Evolutionary conservation across 352 stramenopile species (phyloP).

Genomic region (Pythium aquatile): DNA sequence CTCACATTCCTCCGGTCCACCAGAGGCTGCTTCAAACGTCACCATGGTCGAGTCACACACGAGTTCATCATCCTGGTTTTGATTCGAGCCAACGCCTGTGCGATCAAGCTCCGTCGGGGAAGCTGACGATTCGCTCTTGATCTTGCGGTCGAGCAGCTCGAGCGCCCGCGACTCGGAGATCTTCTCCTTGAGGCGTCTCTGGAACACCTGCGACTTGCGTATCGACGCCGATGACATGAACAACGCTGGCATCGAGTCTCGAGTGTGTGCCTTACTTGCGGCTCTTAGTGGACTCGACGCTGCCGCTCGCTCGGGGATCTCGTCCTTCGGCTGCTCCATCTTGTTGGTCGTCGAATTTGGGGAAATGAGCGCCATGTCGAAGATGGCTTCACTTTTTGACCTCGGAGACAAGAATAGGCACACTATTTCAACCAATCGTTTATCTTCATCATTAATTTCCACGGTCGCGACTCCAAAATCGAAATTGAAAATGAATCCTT

Average conservation of each 20-base stretch:
- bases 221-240: constrained; percentile 8
- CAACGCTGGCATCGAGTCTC: background rate
- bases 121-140: constrained; percentile 25
- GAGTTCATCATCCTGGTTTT: constrained; percentile 56
- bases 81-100: constrained; percentile 23
- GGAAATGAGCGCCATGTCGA: background rate
- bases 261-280: background rate
- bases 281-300: constrained; percentile 2
- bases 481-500: constrained; percentile 36
- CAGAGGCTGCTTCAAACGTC: constrained; percentile 25
- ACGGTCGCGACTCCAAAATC: background rate
- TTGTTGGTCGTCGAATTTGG: background rate
- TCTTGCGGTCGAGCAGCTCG: constrained; percentile 53
- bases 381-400: constrained; percentile 23
- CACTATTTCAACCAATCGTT: constrained; percentile 5
- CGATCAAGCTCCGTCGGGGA: background rate
- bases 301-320: background rate
- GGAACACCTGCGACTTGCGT: constrained; percentile 37
- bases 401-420: constrained; percentile 13
- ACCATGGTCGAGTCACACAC: constrained; percentile 78
- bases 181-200: constrained; percentile 56
- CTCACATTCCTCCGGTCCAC: constrained; percentile 22
- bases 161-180: constrained; percentile 73
- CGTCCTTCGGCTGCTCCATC: background rate
- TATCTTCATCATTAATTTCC: constrained; percentile 1